Evolutionary conservation across 2,329 filamentous ascomycete species (phyloP).

Genomic region (Penicillium sp.): DNA sequence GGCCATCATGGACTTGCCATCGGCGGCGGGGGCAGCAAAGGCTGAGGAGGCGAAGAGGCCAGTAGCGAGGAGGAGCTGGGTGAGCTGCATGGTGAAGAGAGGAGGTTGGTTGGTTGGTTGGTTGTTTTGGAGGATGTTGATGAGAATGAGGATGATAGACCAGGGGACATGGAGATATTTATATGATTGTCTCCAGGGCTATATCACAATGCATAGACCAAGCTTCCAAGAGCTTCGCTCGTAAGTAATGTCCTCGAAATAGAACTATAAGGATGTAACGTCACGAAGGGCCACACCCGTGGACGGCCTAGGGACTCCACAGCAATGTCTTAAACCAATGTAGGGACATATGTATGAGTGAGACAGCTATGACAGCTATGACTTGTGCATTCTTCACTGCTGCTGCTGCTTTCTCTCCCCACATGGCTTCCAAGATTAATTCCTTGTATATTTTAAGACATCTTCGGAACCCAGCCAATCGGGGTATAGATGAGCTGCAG

Average conservation of each 20-base stretch:
- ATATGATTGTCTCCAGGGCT: neutral
- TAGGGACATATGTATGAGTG: neutral
- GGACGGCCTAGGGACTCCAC: neutral
- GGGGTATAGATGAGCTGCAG: neutral
- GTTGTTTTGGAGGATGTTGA: neutral
- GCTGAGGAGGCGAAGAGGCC: conserved; percentile 39
- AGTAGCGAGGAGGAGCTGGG: conserved; percentile 39
- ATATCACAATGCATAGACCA: neutral
- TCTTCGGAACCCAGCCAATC: conserved; percentile 7
- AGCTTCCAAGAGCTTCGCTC: neutral
- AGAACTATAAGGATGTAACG: conserved; percentile 2
- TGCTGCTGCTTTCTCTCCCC: neutral
- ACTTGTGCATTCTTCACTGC: conserved; percentile 1
- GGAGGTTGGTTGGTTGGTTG: conserved; percentile 7
- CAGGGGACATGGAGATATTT: conserved; percentile 1
- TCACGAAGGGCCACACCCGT: neutral
- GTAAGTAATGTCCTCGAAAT: conserved; percentile 5
- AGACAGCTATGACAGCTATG: conserved; percentile 1
- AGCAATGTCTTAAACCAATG: conserved; percentile 1
- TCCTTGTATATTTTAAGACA: conserved; percentile 3
- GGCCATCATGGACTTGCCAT: conserved; percentile 45
- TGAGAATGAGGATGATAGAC: neutral
- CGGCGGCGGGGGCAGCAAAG: conserved; percentile 37
- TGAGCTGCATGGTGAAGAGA: conserved; percentile 48
- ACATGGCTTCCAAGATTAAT: conserved; percentile 1